A percentile compares a stretch with the other conserved stretches of the same genome.
Conservation (phyloP, 2,329 filamentous ascomycete genomes). For the Xylaria sp. region DNA sequence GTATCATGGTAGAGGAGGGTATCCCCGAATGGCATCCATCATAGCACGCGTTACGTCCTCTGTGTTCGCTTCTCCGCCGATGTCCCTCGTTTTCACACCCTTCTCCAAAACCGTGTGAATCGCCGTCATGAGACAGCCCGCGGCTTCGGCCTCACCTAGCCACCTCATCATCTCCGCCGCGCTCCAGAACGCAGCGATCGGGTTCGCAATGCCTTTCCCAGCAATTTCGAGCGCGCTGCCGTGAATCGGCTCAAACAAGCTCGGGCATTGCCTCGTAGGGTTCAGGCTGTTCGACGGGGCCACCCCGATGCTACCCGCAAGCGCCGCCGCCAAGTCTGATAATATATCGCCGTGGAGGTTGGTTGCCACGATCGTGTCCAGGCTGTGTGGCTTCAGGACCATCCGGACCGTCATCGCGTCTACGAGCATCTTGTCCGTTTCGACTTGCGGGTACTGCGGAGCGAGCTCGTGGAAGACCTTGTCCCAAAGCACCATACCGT, state of each 20-base stretch:
- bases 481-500: constrained; percentile 2
- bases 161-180: background rate
- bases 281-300: background rate
- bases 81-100: constrained; percentile 4
- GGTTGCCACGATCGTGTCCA: background rate
- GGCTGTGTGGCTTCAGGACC: background rate
- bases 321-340: background rate
- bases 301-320: background rate
- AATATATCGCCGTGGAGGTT: background rate
- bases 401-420: constrained; percentile 1
- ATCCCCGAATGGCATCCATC: constrained; percentile 1
- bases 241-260: background rate
- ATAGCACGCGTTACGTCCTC: background rate
- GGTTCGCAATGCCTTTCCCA: background rate
- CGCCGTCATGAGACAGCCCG: background rate
- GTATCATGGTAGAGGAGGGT: too few relatives aligned
- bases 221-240: background rate
- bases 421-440: constrained; percentile 5
- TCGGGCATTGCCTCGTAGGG: background rate
- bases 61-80: constrained; percentile 3
- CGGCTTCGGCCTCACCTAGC: background rate
- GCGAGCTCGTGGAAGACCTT: constrained; percentile 4
- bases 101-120: background rate
- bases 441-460: constrained; percentile 9
- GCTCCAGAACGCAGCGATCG: background rate